Evolutionary conservation across 805 yeast species (phyloP), one percentile per base, ranked within the genome.

Genomic region (Zygotorulaspora danielsina): DNA sequence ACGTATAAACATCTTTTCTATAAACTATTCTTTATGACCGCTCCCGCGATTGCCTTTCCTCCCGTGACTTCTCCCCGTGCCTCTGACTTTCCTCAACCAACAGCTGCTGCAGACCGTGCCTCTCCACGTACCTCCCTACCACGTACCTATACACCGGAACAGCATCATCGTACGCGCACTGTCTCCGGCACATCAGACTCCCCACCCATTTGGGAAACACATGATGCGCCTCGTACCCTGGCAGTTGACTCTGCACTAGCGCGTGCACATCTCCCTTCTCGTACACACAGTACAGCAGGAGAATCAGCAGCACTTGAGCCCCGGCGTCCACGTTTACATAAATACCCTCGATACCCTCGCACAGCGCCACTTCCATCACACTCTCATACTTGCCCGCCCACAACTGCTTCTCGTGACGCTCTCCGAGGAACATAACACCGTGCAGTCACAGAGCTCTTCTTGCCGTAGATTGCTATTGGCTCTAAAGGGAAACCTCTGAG

Each of bases 191-290:
- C 35, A 32, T 32, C 8, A 15, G 25, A 17, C 3, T 32, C 15
- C 35, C 35, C 7, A 32, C 24, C 16, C 35, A 27, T 16, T 27
- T 7, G 10, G 24, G 24, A 21, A 21, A 21, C 10, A 21, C 24
- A 8, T 21, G 10, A 10, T 8, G 10, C 24, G 7, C 24, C 24
- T 10, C 10, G 24, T 21, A 21, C 24, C 24, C 24, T 10, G 24
- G 31, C 12, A 27, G 31, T 13, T n/a, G 16, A 16, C 16, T 13
- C 16, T 13, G n/a, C 35, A 32, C 22, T 24, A 32, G 16, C 12
- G 5, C 24, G 18, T 19, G 35, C 16, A 32, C 22, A 32, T 32
- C 35, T 7, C 25, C 22, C 24, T 32, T 16, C 35, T 32, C 35
- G 18, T 32, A 32, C 11, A 19, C 12, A 12, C 25, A 32, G 24